Base-by-base conservation (phyloP, 306 rosid species). In the Carpinus viminea region DNA sequence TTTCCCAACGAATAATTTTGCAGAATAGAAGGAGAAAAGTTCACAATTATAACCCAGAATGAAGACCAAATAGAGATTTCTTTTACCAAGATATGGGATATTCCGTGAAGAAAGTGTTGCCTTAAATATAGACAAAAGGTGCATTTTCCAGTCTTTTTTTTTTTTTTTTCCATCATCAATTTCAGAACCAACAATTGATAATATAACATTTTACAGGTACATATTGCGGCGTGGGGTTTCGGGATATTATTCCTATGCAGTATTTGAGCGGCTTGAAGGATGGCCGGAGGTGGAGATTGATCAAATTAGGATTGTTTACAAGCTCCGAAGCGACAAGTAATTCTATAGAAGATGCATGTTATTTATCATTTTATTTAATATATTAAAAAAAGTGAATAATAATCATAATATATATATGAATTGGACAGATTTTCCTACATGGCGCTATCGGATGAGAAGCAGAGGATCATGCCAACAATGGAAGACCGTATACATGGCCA, bases 101-200 rank as follows among this genome's bases (percentile, higher is more conserved):
- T 71, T 55, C 47, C 48, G 56, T 12, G 68, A 47, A 20, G 12
- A 50, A 17, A 60, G 46, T 12, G 68, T 84, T 43, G 91, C 98
- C 61, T 28, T 92, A 18, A 94, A 76, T 53, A 79, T 91, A 51
- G 97, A 94, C 86, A 83, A 80, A 86, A 88, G 98, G 97, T 94
- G 52, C 3, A 46, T 13, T 12, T 69, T n/a, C 38, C 34, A 16
- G 34, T 78, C 64, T 45, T 62, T 0, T 51, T 70, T 55, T 4
- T 6, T 38, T n/a, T n/a, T n/a, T n/a, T n/a, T n/a, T n/a, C 4
- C 0, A 24, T 24, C 26, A 24, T 24, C 26, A 24, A 24, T 24
- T 24, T 24, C 26, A 24, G 26, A 24, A 24, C 26, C 0, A 24
- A 24, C 0, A 24, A 24, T 24, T 24, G 26, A 24, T 24, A 24